Percentiles rank a stretch among this genome's conserved stretches.
phyloP scores from a whole-genome alignment of 768 basidiomycete genomes.

The Trametes gibbosa region DNA sequence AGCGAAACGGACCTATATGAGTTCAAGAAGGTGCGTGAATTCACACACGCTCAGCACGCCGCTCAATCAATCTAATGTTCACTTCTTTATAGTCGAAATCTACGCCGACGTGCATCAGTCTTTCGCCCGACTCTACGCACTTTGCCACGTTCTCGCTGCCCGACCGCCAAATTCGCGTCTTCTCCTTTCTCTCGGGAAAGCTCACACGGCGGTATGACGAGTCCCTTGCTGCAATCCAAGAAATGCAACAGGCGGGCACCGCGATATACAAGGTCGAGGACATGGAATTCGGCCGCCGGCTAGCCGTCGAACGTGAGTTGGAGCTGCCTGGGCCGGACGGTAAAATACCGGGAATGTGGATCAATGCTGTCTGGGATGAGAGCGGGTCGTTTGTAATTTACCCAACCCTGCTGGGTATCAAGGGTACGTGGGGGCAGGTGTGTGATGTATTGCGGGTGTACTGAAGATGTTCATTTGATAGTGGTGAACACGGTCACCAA shows the following conservation, averaged over 20 bases:
- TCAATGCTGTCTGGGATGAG: conserved; percentile 96
- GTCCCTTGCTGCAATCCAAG: conserved; percentile 86
- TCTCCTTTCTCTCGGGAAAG: conserved; percentile 88
- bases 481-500: conserved; percentile 96
- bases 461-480: conserved; percentile 29
- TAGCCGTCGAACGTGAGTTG: conserved; percentile 89
- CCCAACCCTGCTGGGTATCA: conserved; percentile 90
- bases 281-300: conserved; percentile 98
- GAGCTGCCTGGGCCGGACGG: conserved; percentile 80
- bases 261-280: conserved; percentile 90
- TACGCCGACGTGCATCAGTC: conserved; percentile 84
- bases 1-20: conserved; percentile 92
- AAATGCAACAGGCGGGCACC: conserved; percentile 99
- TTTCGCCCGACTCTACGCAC: conserved; percentile 85
- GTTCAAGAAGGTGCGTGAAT: conserved; percentile 82
- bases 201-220: conserved; percentile 94
- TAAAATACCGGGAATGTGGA: conserved; percentile 70
- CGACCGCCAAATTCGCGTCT: conserved; percentile 91
- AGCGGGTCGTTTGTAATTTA: conserved; percentile 93
- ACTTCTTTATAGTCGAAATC: conserved; percentile 68
- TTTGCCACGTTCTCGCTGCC: conserved; percentile 94
- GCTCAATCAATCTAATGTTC: neutral
- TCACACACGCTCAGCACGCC: neutral
- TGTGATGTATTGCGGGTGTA: neutral
- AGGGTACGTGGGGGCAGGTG: conserved; percentile 53